Base-by-base conservation (phyloP, 1,284 basidiomycete genomes). In the Phellinidium pouzarii region DNA sequence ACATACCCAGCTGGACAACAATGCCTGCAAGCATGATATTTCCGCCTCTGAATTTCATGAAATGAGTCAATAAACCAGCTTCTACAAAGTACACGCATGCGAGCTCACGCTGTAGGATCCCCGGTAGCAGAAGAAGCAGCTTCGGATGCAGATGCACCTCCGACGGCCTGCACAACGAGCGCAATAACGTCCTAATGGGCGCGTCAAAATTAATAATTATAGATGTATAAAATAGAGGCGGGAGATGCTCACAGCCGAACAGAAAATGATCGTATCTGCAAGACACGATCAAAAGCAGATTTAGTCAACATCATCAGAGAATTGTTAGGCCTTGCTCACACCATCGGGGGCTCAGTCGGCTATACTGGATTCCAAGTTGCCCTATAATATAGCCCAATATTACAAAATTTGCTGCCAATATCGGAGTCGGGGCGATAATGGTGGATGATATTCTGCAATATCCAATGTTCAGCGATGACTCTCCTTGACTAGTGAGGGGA, bases 1-100 rank as follows among this genome's bases (percentile, higher is more conserved):
- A 48, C 64, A 44, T 55, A 70, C 70, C 58, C 23, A 73, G 60
- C 48, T 74, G 72, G 38, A 71, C 63, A 22, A 69, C 60, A 50
- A 74, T 77, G 20, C 78, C 78, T 2, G 68, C 75, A 12, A 79
- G 66, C 76, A 79, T 78, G 58, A 78, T 71, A 50, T 72, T 53
- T 1, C 65, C 70, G 9, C 74, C 74, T 60, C 66, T 72, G 38
- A 17, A 41, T 59, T n/a, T n/a, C 62, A 59, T 25, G 14, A 22
- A 20, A 29, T 5, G 9, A 44, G 37, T 50, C 29, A 17, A 12
- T 31, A 26, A 58, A 40, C 9, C 14, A 14, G 11, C 31, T 14
- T 34, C 31, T 14, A 14, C 2, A 11, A 11, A 11, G 31, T 8
- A 7, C 14, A 3, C 11, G 6, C n/a, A n/a, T n/a, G 6, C 6